These are phyloP conservation scores for Hippophae tibetana DNA, from an alignment of 306 rosid species.

Conservation along the genomic window DNA sequence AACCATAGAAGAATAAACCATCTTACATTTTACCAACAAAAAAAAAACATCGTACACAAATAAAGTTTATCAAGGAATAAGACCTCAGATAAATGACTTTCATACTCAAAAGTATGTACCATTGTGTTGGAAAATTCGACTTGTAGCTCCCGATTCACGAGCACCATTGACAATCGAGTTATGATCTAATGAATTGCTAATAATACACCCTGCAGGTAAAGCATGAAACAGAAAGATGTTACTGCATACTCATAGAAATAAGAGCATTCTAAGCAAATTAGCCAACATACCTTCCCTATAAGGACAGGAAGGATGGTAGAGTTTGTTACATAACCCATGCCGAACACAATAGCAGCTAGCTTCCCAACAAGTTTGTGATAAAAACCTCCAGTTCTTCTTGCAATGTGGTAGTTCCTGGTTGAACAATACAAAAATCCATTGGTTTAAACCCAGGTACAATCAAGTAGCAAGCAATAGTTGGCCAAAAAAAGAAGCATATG, in stretches of 20 bases:
- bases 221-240: too few relatives aligned
- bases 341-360: conserved; percentile 76
- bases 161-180: conserved; percentile 89
- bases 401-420: conserved; percentile 52
- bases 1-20: conserved; percentile 6
- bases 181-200: conserved; percentile 86
- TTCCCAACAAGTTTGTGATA: conserved; percentile 59
- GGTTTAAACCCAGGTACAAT: background rate
- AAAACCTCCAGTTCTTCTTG: conserved; percentile 61
- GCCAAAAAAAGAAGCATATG: background rate
- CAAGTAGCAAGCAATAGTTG: background rate
- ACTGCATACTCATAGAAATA: too few relatives aligned
- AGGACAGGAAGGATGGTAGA: conserved; percentile 79
- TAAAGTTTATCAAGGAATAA: conserved; percentile 4
- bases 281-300: conserved; percentile 50
- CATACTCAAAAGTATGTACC: conserved; percentile 36
- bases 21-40: background rate
- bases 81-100: background rate
- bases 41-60: conserved; percentile 41
- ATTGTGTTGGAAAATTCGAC: conserved; percentile 84
- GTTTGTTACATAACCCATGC: conserved; percentile 92
- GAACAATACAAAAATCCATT: background rate
- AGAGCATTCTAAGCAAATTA: background rate
- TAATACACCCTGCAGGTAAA: conserved; percentile 54
- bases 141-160: conserved; percentile 84